These are phyloP conservation scores for Serpula lacrymans DNA, from an alignment of 768 basidiomycete genomes.

Conservation along the genomic window DNA sequence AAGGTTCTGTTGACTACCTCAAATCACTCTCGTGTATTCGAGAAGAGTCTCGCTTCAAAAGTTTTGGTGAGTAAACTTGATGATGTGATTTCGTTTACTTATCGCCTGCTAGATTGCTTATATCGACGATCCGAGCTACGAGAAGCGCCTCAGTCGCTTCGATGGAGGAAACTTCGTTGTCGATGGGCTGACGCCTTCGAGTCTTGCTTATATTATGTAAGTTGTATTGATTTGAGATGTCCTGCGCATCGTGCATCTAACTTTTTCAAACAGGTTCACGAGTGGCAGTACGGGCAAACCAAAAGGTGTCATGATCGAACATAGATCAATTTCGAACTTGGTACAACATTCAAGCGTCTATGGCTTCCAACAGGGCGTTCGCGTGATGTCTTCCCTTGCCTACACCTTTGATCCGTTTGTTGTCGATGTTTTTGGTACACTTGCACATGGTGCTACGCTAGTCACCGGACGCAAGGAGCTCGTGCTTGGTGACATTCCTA, in stretches of 20 bases:
- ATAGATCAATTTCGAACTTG: slow-evolving; percentile 11
- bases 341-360: slow-evolving; percentile 13
- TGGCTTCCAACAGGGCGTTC: slow-evolving; percentile 19
- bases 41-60: slow-evolving; percentile 11
- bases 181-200: slow-evolving; percentile 16
- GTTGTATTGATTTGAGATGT: too few relatives aligned
- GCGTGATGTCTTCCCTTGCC: slow-evolving; percentile 25
- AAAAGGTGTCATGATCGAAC: slow-evolving; percentile 20
- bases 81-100: not conserved
- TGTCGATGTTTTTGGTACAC: slow-evolving; percentile 16
- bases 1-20: slow-evolving; percentile 25
- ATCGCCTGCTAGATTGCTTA: slow-evolving; percentile 17
- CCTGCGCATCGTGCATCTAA: not conserved
- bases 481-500: slow-evolving; percentile 27
- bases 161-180: slow-evolving; percentile 14
- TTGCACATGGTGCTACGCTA: slow-evolving; percentile 18
- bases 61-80: slow-evolving; percentile 14
- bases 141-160: slow-evolving; percentile 17
- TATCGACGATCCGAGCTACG: slow-evolving; percentile 26
- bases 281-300: slow-evolving; percentile 19
- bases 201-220: slow-evolving; percentile 24
- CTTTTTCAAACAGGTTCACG: slow-evolving; percentile 9
- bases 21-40: slow-evolving; percentile 15
- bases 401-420: slow-evolving; percentile 25
- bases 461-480: slow-evolving; percentile 16